phyloP scores from a whole-genome alignment of 1,139 yeast genomes.

The Hansenula anomala region DNA sequence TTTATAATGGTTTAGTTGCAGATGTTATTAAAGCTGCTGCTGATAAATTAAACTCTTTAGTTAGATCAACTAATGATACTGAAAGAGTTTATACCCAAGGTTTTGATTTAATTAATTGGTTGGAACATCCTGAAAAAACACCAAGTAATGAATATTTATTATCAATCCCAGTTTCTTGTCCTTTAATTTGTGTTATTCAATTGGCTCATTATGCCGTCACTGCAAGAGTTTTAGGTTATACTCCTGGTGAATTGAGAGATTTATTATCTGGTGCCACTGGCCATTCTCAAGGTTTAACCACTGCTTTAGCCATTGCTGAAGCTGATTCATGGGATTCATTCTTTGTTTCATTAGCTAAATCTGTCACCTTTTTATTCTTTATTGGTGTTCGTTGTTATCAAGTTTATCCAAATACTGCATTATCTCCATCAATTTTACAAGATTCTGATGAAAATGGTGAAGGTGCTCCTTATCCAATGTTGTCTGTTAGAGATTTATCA shows the following conservation, averaged over 20 bases:
- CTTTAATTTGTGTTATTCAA: constrained; percentile 92
- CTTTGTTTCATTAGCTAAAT: constrained; percentile 65
- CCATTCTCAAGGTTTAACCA: constrained; percentile 95
- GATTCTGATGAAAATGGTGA: constrained; percentile 93
- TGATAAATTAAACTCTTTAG: constrained; percentile 59
- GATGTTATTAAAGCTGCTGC: constrained; percentile 73
- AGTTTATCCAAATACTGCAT: constrained; percentile 87
- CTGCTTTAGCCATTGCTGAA: constrained; percentile 88
- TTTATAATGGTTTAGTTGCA: constrained; percentile 69
- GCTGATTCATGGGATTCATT: constrained; percentile 85
- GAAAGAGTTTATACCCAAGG: constrained; percentile 94
- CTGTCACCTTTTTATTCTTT: constrained; percentile 81
- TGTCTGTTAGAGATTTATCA: constrained; percentile 85
- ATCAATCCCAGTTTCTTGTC: constrained; percentile 92
- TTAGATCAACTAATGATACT: constrained; percentile 69
- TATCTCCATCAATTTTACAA: constrained; percentile 90
- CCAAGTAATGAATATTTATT: constrained; percentile 88
- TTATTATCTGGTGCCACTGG: constrained; percentile 86
- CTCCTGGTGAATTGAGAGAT: constrained; percentile 84
- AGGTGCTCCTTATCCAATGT: constrained; percentile 97
- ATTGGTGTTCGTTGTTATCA: constrained; percentile 90
- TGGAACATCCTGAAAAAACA: constrained; percentile 74
- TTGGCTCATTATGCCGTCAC: constrained; percentile 89
- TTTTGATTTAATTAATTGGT: constrained; percentile 83
- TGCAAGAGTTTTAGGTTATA: constrained; percentile 75